Evolutionary conservation across 768 basidiomycete species (phyloP).

Genomic region (Tricholoma furcatifolium): DNA sequence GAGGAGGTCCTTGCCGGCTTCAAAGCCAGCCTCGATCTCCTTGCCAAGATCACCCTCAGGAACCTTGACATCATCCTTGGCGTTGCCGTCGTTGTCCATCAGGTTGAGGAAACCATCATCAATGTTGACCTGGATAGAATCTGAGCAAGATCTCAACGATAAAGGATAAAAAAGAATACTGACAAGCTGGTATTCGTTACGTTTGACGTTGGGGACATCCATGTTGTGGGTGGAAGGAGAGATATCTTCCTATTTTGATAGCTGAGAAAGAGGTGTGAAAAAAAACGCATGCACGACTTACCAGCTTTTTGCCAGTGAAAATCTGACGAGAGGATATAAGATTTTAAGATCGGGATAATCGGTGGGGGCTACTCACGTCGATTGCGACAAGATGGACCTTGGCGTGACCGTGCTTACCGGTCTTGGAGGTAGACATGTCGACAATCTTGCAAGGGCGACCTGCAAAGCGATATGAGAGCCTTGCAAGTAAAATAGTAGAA

Average conservation of each 20-base stretch:
- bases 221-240: slow-evolving; percentile 99
- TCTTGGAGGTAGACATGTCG: slow-evolving; percentile 99
- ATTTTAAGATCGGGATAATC: background rate
- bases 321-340: slow-evolving; percentile 54
- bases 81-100: slow-evolving; percentile 72
- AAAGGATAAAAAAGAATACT: slow-evolving; percentile 19
- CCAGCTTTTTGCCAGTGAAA: slow-evolving; percentile 98
- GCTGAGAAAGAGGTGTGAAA: background rate
- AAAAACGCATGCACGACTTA: slow-evolving; percentile 37
- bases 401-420: slow-evolving; percentile 99
- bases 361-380: slow-evolving; percentile 66
- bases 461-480: slow-evolving; percentile 23
- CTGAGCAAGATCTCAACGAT: slow-evolving; percentile 10
- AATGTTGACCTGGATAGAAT: slow-evolving; percentile 64
- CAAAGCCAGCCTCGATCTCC: slow-evolving; percentile 68
- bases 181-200: slow-evolving; percentile 91
- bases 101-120: slow-evolving; percentile 96
- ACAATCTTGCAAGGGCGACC: slow-evolving; percentile 97
- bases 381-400: slow-evolving; percentile 98
- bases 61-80: slow-evolving; percentile 94
- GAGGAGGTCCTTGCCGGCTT: slow-evolving; percentile 83
- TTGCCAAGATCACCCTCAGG: slow-evolving; percentile 84
- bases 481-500: background rate
- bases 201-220: slow-evolving; percentile 94
- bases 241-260: slow-evolving; percentile 75